These are phyloP conservation scores for Venturia pyrina DNA, from an alignment of 2,329 filamentous ascomycete species.

Conservation along the genomic window DNA sequence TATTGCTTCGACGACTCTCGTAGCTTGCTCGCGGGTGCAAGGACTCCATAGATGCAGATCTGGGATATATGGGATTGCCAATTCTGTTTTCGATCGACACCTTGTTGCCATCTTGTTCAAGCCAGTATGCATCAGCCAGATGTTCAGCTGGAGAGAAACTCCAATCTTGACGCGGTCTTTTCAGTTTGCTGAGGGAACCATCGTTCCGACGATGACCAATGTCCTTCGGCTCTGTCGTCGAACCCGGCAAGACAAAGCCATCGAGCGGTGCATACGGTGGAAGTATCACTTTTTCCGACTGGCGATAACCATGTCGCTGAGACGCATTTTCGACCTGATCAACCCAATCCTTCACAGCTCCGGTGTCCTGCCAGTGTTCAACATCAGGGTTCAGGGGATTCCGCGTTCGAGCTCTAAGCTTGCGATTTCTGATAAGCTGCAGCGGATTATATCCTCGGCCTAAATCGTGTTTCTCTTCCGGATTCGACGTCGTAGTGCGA, in stretches of 20 bases:
- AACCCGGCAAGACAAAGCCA: neutral
- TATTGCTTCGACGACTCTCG: conserved; percentile 11
- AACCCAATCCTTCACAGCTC: conserved; percentile 66
- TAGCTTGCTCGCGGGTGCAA: conserved; percentile 10
- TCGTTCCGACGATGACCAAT: conserved; percentile 26
- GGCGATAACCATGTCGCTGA: conserved; percentile 25
- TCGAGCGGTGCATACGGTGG: conserved; percentile 17
- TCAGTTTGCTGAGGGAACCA: conserved; percentile 45
- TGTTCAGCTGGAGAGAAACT: conserved; percentile 72
- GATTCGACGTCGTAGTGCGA: conserved; percentile 24
- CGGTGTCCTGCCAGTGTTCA: conserved; percentile 67
- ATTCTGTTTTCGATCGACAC: conserved; percentile 69
- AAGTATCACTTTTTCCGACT: conserved; percentile 25
- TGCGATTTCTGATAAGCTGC: conserved; percentile 85
- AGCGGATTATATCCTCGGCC: conserved; percentile 81
- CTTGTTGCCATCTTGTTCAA: conserved; percentile 75
- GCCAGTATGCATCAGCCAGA: conserved; percentile 82
- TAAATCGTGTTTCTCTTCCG: conserved; percentile 31
- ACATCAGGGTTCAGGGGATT: conserved; percentile 62
- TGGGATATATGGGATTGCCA: conserved; percentile 55
- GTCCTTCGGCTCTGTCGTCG: neutral
- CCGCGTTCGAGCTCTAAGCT: conserved; percentile 69
- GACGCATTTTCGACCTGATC: conserved; percentile 51
- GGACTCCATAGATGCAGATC: neutral
- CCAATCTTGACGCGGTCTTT: conserved; percentile 76